Evolutionary conservation across 371 early-diverging fungal genomes (phyloP), one percentile per base, ranked within the genome.

Genomic region (Ordospora pajunii): DNA sequence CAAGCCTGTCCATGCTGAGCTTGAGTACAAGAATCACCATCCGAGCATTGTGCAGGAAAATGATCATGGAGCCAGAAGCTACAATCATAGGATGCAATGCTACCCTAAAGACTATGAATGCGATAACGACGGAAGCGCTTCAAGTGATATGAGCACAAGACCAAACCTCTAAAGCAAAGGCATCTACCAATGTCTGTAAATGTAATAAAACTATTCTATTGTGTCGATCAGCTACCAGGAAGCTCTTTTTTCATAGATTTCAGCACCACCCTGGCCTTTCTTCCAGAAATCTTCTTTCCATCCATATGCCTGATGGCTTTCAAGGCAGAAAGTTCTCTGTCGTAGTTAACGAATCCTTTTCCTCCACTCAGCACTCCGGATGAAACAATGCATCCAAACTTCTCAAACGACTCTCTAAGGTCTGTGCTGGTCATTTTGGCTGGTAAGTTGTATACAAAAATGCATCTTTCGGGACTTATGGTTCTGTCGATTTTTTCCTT

Each of bases 301-400:
- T 76, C 76, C 19, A 69, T 17, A 53, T 76, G 70, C 37, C 70
- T 62, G 21, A 54, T 65, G 4, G 76, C 76, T 52, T 76, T 76
- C 11, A 69, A 46, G 37, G 76, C 76, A 10, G 58, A 40, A 21
- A 69, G 9, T 19, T 65, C 76, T 42, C 32, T 70, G 12, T 70
- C 69, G 46, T 49, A 76, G 32, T 76, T 76, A 27, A 76, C 65
- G 54, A 49, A 76, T 49, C 65, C 76, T 32, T 65, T 69, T 45
- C 51, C 37, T 46, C 54, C 54, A 19, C 52, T 52, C 32, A 52
- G 10, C 22, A 76, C 25, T 4, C 71, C 67, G 17, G 45, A 43
- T 5, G 70, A 70, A 12, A 43, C 2, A 23, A 76, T 45, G 14
- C 19, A 17, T 25, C 76, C 76, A 66, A 70, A 76, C 51, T 52